These are phyloP conservation scores for Penicillium subrubescens DNA, from an alignment of 495 filamentous ascomycete species.

Conservation along the genomic window DNA sequence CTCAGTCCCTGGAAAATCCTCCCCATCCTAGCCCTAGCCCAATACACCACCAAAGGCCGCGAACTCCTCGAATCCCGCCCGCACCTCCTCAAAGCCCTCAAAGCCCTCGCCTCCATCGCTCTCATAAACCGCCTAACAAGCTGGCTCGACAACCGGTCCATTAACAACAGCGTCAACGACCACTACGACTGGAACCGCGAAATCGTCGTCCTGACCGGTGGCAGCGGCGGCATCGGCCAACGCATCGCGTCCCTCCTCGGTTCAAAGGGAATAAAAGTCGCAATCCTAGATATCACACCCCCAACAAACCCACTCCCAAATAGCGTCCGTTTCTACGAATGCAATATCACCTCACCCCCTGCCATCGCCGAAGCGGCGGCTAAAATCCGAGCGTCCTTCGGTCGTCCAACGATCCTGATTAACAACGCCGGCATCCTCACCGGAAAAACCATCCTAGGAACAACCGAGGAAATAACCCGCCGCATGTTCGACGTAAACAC, in stretches of 20 bases:
- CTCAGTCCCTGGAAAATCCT: slow-evolving; percentile 62
- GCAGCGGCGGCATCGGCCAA: slow-evolving; percentile 68
- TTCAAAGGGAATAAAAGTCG: slow-evolving; percentile 59
- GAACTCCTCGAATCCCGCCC: slow-evolving; percentile 52
- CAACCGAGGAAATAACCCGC: slow-evolving; percentile 55
- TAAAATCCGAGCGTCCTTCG: slow-evolving; percentile 56
- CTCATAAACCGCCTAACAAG: slow-evolving; percentile 48
- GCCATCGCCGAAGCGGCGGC: slow-evolving; percentile 49
- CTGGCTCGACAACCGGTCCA: slow-evolving; percentile 52
- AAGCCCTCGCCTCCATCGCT: slow-evolving; percentile 38
- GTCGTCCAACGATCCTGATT: slow-evolving; percentile 69
- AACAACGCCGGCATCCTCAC: slow-evolving; percentile 73
- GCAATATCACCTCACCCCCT: slow-evolving; percentile 60
- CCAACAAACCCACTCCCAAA: slow-evolving; percentile 55
- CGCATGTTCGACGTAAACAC: slow-evolving; percentile 75
- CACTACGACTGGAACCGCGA: slow-evolving; percentile 69
- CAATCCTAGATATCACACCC: slow-evolving; percentile 68
- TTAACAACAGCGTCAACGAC: slow-evolving; percentile 65
- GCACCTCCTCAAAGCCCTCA: slow-evolving; percentile 29
- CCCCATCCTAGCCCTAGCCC: slow-evolving; percentile 57
- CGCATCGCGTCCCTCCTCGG: slow-evolving; percentile 62
- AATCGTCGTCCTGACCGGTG: slow-evolving; percentile 72
- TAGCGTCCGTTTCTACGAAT: slow-evolving; percentile 62
- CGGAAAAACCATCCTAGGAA: slow-evolving; percentile 61
- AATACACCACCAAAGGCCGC: slow-evolving; percentile 60